Percentiles rank a stretch among this genome's conserved stretches.
These are phyloP conservation scores for Sistotremastrum suecicum DNA, from an alignment of 768 basidiomycete species.

Conservation along the genomic window DNA sequence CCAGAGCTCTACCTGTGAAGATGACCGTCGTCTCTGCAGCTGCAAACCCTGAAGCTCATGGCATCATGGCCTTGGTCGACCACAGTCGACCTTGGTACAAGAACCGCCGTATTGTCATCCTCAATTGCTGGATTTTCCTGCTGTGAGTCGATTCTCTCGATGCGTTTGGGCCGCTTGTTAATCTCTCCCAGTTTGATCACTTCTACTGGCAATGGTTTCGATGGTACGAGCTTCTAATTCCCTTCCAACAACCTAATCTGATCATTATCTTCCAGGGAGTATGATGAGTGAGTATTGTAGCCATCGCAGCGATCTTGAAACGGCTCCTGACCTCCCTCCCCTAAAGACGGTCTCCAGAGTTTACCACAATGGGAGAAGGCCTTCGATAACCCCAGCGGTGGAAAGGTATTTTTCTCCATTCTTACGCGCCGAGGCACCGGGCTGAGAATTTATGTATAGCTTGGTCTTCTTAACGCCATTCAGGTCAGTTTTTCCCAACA, in stretches of 20 bases:
- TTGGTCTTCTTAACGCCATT: slow-evolving; percentile 20
- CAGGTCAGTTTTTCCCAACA: slow-evolving; percentile 6
- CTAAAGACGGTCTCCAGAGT: slow-evolving; percentile 16
- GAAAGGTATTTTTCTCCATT: slow-evolving; percentile 2
- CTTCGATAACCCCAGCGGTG: slow-evolving; percentile 16
- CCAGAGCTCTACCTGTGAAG: too few species aligned
- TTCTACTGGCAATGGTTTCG: slow-evolving; percentile 20
- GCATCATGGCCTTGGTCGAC: background rate
- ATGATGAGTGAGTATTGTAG: slow-evolving; percentile 11
- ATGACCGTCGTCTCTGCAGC: too few species aligned
- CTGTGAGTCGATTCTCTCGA: slow-evolving; percentile 2
- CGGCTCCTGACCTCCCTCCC: background rate
- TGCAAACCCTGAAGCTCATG: too few species aligned
- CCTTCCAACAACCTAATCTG: background rate
- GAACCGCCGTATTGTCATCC: slow-evolving; percentile 9
- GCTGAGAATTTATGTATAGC: slow-evolving; percentile 3
- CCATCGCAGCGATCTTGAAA: background rate
- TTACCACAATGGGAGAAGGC: slow-evolving; percentile 14
- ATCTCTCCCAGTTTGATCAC: slow-evolving; percentile 14
- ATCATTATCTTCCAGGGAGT: slow-evolving; percentile 4
- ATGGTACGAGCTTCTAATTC: slow-evolving; percentile 6
- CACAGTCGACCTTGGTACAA: slow-evolving; percentile 8
- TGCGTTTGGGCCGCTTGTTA: background rate
- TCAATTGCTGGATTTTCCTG: slow-evolving; percentile 13
- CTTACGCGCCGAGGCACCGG: background rate